Evolutionary conservation across 1,139 yeast genomes (phyloP), one percentile per base, ranked within the genome.

Genomic region (Suhomyces guaymorum): DNA sequence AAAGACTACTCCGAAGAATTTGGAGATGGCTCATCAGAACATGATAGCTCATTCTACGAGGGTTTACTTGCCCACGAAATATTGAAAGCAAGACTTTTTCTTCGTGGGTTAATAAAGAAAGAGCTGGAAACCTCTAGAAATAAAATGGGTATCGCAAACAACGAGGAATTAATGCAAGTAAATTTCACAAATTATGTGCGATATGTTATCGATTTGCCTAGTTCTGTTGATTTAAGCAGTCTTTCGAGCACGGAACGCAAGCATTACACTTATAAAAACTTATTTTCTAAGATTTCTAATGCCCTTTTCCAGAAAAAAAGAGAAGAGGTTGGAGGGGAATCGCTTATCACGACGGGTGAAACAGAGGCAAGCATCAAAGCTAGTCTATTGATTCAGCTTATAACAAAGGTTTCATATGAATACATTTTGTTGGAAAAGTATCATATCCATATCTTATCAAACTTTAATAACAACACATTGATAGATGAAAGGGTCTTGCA

Each of bases 341-440:
- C 52, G 8, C 29, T 41, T 3, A 43, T 38, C 14, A 30, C 44
- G 7, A 26, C 40, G 4, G 37, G 34, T 2, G 41, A 42, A 35
- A 26, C 24, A 24, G 31, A 28, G 21, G 24, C 27, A 20, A 32
- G 30, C 19, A 11, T 36, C 21, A 38, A 38, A 12, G 47, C 49
- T 4, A 49, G 55, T 10, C 42, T 59, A 21, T 44, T 67, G 14
- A 37, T 67, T 20, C 68, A 62, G 39, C 38, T 59, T 5, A 51
- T 68, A 4, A 58, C 67, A 4, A 67, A 66, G 41, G 64, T 66
- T 5, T 60, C 71, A 1, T 63, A 64, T 43, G 76, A 70, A 39
- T 70, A 52, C 42, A 55, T 67, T 33, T 51, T 70, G 20, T 52
- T 70, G 41, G 76, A 70, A 35, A 66, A 61, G 39, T 70, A 70